Percentiles rank a stretch among this genome's conserved stretches.
Evolutionary conservation across 2,329 filamentous ascomycete genomes (phyloP).

Genomic region (Fusarium brachygibbosum): DNA sequence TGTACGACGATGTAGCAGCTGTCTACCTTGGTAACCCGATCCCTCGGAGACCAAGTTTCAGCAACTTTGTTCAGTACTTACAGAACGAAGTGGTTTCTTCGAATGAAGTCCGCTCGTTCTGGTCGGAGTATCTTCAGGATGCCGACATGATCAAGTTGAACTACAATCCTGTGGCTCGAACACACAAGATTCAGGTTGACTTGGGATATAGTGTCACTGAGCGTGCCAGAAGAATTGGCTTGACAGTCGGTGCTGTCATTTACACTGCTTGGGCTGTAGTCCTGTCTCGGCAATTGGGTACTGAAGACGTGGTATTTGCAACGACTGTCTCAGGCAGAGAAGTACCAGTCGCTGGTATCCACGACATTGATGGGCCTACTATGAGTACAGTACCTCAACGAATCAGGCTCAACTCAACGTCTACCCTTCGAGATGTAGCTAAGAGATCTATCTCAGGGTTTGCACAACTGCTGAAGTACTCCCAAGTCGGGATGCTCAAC

Average conservation of each 20-base stretch:
- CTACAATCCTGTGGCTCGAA: not conserved
- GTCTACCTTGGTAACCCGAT: not conserved
- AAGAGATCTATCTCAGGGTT: conserved; percentile 8
- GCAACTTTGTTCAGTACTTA: conserved; percentile 8
- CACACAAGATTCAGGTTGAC: conserved; percentile 8
- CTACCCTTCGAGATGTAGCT: conserved; percentile 44
- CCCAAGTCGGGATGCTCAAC: conserved; percentile 44
- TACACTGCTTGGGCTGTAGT: conserved; percentile 40
- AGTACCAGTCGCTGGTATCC: conserved; percentile 23
- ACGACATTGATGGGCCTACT: conserved; percentile 22
- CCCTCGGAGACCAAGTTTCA: conserved; percentile 1
- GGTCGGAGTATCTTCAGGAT: conserved; percentile 6
- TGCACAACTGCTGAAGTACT: conserved; percentile 36
- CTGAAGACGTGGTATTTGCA: conserved; percentile 29
- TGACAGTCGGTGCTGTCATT: conserved; percentile 29
- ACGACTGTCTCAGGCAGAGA: conserved; percentile 38
- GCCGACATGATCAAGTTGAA: conserved; percentile 19
- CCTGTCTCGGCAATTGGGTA: conserved; percentile 11
- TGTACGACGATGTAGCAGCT: conserved; percentile 46
- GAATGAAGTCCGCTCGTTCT: not conserved
- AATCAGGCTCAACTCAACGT: conserved; percentile 32
- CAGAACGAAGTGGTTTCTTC: not conserved
- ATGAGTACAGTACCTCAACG: conserved; percentile 43
- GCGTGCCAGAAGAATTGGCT: not conserved
- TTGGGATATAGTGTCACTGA: conserved; percentile 4